phyloP scores from a whole-genome alignment of 495 filamentous ascomycete species.

The Pyrenopolyporus hunteri region DNA sequence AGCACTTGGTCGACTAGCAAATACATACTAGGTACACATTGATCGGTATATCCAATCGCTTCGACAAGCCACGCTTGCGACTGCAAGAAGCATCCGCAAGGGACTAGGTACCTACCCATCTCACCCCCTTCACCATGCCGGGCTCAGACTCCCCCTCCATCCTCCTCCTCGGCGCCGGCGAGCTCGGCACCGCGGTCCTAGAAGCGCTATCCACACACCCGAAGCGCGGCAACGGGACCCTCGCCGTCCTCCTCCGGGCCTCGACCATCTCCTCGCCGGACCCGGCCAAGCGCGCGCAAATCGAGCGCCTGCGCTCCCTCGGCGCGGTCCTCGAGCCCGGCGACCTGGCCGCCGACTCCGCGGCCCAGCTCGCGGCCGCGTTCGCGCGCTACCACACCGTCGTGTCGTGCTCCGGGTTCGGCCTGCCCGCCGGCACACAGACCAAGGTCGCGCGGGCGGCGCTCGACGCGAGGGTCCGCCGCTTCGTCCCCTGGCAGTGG shows the following conservation, averaged over 20 bases:
- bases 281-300: constrained; percentile 37
- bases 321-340: constrained; percentile 51
- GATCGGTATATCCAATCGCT: too few relatives aligned
- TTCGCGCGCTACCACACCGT: constrained; percentile 58
- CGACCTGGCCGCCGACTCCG: constrained; percentile 53
- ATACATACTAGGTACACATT: background rate
- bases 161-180: constrained; percentile 66
- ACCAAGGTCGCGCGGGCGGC: constrained; percentile 57
- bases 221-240: constrained; percentile 27
- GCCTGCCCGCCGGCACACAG: constrained; percentile 56
- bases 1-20: background rate
- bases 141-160: constrained; percentile 41
- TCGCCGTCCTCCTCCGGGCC: constrained; percentile 60
- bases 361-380: constrained; percentile 47
- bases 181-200: constrained; percentile 63
- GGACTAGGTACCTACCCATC: too few relatives aligned
- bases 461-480: constrained; percentile 49
- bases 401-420: constrained; percentile 62
- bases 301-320: constrained; percentile 37
- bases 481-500: constrained; percentile 71
- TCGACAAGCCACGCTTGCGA: too few relatives aligned
- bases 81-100: too few relatives aligned
- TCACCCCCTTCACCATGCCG: too few relatives aligned
- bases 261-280: constrained; percentile 47
- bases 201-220: constrained; percentile 53